Conservation (phyloP, 768 basidiomycete genomes). For the Cystobasidium tubakii region DNA sequence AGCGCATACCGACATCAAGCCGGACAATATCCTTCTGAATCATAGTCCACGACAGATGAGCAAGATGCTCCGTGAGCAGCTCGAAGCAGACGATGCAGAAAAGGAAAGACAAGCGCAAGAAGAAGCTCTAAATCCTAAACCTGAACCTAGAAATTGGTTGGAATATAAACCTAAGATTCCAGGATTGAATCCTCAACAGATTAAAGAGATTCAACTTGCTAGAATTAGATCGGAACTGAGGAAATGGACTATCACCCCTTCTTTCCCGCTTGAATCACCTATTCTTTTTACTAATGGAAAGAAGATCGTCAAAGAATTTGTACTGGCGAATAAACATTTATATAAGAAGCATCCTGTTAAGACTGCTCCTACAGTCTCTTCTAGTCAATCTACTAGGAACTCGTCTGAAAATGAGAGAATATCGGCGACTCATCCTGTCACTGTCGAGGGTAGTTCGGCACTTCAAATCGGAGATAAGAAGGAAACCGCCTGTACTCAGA, state of each 20-base stretch:
- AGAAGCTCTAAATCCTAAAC: not conserved
- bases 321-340: constrained; percentile 1
- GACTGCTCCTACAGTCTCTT: not conserved
- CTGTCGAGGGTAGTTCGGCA: not conserved
- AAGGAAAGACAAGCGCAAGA: not conserved
- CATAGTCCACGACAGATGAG: constrained; percentile 57
- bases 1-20: constrained; percentile 95
- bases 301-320: not conserved
- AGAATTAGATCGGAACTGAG: constrained; percentile 6
- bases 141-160: constrained; percentile 19
- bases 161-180: not conserved
- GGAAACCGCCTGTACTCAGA: not conserved
- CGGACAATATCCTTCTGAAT: constrained; percentile 85
- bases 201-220: not conserved
- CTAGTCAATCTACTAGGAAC: not conserved
- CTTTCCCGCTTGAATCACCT: not conserved
- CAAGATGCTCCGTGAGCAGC: constrained; percentile 72
- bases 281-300: constrained; percentile 8
- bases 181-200: constrained; percentile 7
- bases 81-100: not conserved
- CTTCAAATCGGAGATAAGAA: not conserved
- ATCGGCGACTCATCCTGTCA: not conserved
- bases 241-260: constrained; percentile 23
- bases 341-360: constrained; percentile 3
- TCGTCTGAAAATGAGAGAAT: not conserved